These are phyloP conservation scores for Camelina neglecta DNA, from an alignment of 345 rosid species.

Conservation along the genomic window DNA sequence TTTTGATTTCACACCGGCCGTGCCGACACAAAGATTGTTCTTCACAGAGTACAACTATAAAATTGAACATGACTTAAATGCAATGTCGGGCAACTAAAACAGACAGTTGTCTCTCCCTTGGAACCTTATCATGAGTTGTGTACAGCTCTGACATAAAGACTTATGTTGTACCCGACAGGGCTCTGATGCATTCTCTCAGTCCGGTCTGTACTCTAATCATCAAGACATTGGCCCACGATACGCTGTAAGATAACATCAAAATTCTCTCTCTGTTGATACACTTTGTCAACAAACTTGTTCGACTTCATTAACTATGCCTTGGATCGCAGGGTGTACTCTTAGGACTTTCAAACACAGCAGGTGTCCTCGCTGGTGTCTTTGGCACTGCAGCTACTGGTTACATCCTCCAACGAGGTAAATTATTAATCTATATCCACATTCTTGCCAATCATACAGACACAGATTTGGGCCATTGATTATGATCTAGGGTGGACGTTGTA, in stretches of 20 bases:
- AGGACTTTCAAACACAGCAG: slow-evolving; percentile 94
- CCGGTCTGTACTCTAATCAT: slow-evolving; percentile 97
- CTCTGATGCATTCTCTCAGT: slow-evolving; percentile 94
- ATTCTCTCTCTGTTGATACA: neutral
- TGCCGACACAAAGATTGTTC: slow-evolving; percentile 30
- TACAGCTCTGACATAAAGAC: slow-evolving; percentile 33
- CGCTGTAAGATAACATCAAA: slow-evolving; percentile 61
- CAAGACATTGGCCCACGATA: slow-evolving; percentile 98
- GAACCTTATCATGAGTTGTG: slow-evolving; percentile 14
- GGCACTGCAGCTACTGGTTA: slow-evolving; percentile 97
- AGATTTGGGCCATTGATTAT: neutral
- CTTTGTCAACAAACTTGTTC: slow-evolving; percentile 9
- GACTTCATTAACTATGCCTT: slow-evolving; percentile 27
- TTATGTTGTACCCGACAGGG: slow-evolving; percentile 60
- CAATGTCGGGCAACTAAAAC: slow-evolving; percentile 20
- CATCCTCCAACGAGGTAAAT: slow-evolving; percentile 83
- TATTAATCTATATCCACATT: neutral
- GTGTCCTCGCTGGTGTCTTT: slow-evolving; percentile 94
- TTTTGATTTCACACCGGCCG: slow-evolving; percentile 22
- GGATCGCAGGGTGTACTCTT: slow-evolving; percentile 77
- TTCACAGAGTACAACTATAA: slow-evolving; percentile 21
- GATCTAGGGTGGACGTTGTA: no score
- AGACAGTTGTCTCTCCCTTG: slow-evolving; percentile 32
- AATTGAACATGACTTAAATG: slow-evolving; percentile 25
- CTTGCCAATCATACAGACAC: neutral